Conservation (phyloP, 1,284 basidiomycete genomes). For the Fomitopsis schrenkii region DNA sequence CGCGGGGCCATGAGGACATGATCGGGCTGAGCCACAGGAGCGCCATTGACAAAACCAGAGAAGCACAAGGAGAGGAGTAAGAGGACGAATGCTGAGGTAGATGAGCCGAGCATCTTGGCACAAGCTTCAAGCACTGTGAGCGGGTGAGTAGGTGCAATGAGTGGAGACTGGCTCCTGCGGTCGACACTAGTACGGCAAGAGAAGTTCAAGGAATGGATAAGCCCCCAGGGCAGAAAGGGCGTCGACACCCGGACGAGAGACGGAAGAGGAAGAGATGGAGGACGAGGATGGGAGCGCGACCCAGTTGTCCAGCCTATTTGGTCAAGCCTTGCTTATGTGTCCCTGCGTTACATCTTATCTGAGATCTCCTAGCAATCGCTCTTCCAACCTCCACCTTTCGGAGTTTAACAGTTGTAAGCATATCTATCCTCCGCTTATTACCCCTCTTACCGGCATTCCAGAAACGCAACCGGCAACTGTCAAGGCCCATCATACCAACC, state of each 20-base stretch:
- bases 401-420: background rate
- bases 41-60: constrained; percentile 19
- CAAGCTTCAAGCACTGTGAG: constrained; percentile 8
- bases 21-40: constrained; percentile 18
- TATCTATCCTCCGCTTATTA: background rate
- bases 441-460: background rate
- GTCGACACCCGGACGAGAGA: constrained; percentile 18
- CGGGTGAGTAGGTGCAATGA: constrained; percentile 15
- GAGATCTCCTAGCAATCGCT: background rate
- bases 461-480: constrained; percentile 4
- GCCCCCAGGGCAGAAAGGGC: constrained; percentile 48
- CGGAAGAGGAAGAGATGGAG: constrained; percentile 18
- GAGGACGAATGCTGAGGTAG: constrained; percentile 29
- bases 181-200: constrained; percentile 32
- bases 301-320: background rate
- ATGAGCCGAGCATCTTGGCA: constrained; percentile 30
- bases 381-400: background rate
- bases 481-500: background rate
- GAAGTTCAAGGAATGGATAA: constrained; percentile 47
- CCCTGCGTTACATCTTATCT: background rate
- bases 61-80: constrained; percentile 30
- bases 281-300: constrained; percentile 6
- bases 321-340: background rate
- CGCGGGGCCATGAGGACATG: constrained; percentile 18
- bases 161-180: constrained; percentile 48